A percentile compares a stretch with the other conserved stretches of the same genome.
phyloP scores from a whole-genome alignment of 805 yeast genomes.

The Yarrowia deformans region DNA sequence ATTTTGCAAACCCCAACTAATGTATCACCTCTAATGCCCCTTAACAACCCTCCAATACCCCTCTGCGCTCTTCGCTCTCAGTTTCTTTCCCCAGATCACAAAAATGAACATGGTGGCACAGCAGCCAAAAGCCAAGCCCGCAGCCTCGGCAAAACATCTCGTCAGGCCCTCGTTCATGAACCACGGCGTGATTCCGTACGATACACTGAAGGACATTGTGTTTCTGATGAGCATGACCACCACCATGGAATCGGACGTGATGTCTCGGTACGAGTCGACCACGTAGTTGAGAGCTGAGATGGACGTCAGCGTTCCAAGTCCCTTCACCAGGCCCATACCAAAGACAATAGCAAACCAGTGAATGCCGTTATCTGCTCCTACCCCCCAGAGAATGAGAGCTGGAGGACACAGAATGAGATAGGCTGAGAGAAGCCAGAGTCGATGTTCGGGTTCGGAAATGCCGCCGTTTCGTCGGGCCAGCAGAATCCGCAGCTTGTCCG shows the following conservation, averaged over 20 bases:
- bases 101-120: conserved; percentile 13
- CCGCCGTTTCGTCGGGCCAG: conserved; percentile 51
- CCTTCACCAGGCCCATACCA: conserved; percentile 57
- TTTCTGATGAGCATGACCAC: conserved; percentile 59
- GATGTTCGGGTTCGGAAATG: conserved; percentile 58
- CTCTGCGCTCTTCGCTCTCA: conserved; percentile 42
- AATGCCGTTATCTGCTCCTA: conserved; percentile 57
- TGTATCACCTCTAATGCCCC: too few species aligned
- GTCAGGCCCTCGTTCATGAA: conserved; percentile 56
- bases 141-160: conserved; percentile 51
- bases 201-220: conserved; percentile 57
- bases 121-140: conserved; percentile 23
- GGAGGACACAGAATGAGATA: conserved; percentile 57
- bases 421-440: conserved; percentile 56
- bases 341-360: conserved; percentile 59
- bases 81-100: conserved; percentile 53
- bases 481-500: conserved; percentile 21
- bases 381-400: conserved; percentile 60
- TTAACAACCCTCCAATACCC: background rate
- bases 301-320: conserved; percentile 56
- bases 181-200: conserved; percentile 62
- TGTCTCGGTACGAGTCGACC: conserved; percentile 56
- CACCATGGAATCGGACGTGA: conserved; percentile 57
- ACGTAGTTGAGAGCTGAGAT: conserved; percentile 57
- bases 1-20: background rate